These are phyloP conservation scores for Beauveria asiatica DNA, from an alignment of 2,329 filamentous ascomycete species.

Conservation along the genomic window DNA sequence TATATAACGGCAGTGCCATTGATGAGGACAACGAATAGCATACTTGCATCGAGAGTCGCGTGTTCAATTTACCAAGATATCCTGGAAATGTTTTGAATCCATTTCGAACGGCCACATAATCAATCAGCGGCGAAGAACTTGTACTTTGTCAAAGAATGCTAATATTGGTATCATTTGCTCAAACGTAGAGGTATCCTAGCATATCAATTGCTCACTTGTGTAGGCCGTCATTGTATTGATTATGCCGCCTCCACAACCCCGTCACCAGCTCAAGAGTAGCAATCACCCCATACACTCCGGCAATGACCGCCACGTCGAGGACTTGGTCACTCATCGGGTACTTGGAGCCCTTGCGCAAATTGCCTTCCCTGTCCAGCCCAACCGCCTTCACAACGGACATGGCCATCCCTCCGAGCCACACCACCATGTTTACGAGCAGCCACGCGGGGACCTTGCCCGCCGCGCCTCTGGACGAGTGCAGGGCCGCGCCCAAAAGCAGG, in stretches of 20 bases:
- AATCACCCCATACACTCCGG: slow-evolving; percentile 6
- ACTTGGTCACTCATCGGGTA: slow-evolving; percentile 10
- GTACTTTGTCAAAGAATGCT: not conserved
- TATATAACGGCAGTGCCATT: not conserved
- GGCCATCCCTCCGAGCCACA: slow-evolving; percentile 4
- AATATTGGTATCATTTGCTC: not conserved
- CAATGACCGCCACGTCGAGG: slow-evolving; percentile 6
- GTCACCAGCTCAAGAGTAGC: not conserved
- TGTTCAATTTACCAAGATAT: not conserved
- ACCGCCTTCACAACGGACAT: slow-evolving; percentile 4
- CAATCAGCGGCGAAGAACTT: not conserved
- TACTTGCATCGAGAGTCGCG: not conserved
- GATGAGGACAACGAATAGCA: not conserved
- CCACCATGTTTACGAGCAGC: slow-evolving; percentile 1
- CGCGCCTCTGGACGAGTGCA: not conserved
- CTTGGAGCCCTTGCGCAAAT: slow-evolving; percentile 1
- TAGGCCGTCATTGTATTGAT: not conserved
- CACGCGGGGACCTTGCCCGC: not conserved
- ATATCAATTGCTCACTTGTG: not conserved
- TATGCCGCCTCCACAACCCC: not conserved
- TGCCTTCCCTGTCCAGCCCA: not conserved
- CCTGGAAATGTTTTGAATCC: too few relatives aligned
- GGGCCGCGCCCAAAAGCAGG: not conserved
- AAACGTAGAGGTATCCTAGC: not conserved
- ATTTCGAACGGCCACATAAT: too few relatives aligned